phyloP scores from a whole-genome alignment of 2,329 filamentous ascomycete genomes.

The Botrytis aclada region DNA sequence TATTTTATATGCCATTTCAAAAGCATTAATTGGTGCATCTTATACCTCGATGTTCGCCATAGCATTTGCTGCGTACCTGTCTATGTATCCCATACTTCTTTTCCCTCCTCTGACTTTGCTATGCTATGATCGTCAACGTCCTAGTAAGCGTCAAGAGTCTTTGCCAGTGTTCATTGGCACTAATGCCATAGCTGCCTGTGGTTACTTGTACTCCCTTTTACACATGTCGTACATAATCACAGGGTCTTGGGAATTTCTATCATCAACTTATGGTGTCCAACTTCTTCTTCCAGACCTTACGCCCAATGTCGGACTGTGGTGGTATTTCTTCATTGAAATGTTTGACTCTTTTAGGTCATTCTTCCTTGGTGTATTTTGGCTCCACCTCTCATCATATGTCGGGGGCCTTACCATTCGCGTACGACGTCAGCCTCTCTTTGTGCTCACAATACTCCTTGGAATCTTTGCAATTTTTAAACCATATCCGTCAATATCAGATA shows the following conservation, averaged over 20 bases:
- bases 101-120: slow-evolving; percentile 79
- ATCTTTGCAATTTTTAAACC: slow-evolving; percentile 96
- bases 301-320: slow-evolving; percentile 95
- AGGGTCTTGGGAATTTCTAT: slow-evolving; percentile 82
- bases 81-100: slow-evolving; percentile 85
- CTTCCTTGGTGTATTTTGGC: slow-evolving; percentile 97
- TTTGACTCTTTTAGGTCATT: slow-evolving; percentile 97
- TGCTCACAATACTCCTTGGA: slow-evolving; percentile 78
- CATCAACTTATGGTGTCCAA: slow-evolving; percentile 89
- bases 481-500: slow-evolving; percentile 90
- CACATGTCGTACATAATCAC: slow-evolving; percentile 70
- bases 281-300: slow-evolving; percentile 88
- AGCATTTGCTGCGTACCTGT: slow-evolving; percentile 84
- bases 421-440: slow-evolving; percentile 80
- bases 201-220: slow-evolving; percentile 61
- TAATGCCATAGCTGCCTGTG: slow-evolving; percentile 52
- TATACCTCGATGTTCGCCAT: slow-evolving; percentile 79
- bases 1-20: slow-evolving; percentile 78
- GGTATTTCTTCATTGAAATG: slow-evolving; percentile 99
- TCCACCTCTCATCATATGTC: slow-evolving; percentile 88
- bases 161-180: slow-evolving; percentile 51
- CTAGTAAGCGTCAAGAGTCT: slow-evolving; percentile 38
- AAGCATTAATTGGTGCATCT: slow-evolving; percentile 70
- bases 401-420: slow-evolving; percentile 80
- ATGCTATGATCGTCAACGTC: slow-evolving; percentile 62